Evolutionary conservation across 164 flowering plant species (phyloP), one percentile per base, ranked within the genome.

Genomic region (Tinospora cordifolia): DNA sequence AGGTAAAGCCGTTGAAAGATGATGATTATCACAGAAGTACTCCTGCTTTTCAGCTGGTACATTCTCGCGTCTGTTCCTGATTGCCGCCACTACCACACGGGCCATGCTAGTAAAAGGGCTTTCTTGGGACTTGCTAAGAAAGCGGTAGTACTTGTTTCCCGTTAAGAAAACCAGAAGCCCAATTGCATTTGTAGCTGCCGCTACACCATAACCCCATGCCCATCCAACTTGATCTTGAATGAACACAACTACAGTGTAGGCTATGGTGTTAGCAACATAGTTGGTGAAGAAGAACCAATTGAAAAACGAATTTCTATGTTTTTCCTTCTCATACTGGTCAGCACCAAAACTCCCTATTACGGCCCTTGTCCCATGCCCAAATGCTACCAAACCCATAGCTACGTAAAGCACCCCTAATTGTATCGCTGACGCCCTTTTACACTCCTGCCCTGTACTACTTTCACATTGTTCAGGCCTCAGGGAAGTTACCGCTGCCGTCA

Each of bases 161-260:
- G 57, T 0, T 13, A 85, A 36, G 71, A 85, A 82, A 13, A 80
- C 8, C 24, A 57, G 71, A 13, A 85, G 8, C 5, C 78, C 77
- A 34, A 82, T 38, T 0, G 68, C 71, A 38, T 71, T 79, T 1
- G 67, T 71, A 0, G 60, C 73, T 0, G 62, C 25, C 57, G 80
- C 76, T 0, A 83, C 3, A 0, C 83, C 85, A 68, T 75, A 83
- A 0, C 90, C 85, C 65, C 71, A 64, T 0, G 66, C 76, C 88
- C 88, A 86, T 5, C 87, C 72, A 54, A 82, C 78, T n/a, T 76
- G 83, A 69, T 85, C 90, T 67, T 85, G 44, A 58, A 87, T 38
- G 38, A 82, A 87, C 13, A 85, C 79, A 24, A 83, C 26, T 17
- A 26, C 83, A 0, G 78, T 75, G 59, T 24, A n/a, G 34, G 81